Evolutionary conservation across 352 stramenopile genomes (phyloP).

Genomic region (Pythium aristosporum): DNA sequence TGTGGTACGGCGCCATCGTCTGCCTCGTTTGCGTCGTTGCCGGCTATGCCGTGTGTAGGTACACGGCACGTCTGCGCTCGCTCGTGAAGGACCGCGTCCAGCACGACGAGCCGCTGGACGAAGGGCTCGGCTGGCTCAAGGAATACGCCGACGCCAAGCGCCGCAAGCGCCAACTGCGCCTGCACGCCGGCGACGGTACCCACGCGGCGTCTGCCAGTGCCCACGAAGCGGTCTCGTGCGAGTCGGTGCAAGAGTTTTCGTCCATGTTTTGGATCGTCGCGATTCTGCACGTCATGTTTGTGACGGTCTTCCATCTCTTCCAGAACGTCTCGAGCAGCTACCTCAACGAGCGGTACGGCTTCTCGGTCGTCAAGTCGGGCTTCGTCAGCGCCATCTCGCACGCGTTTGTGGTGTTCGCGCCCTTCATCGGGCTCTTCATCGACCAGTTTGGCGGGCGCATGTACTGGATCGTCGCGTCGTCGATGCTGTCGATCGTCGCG

Average conservation of each 20-base stretch:
- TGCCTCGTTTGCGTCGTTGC: conserved; percentile 57
- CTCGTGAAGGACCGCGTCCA: conserved; percentile 66
- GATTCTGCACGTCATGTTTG: conserved; percentile 85
- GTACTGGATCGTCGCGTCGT: conserved; percentile 71
- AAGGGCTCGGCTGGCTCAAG: conserved; percentile 62
- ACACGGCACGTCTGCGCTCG: conserved; percentile 58
- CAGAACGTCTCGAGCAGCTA: conserved; percentile 89
- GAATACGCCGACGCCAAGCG: conserved; percentile 72
- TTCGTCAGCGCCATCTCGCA: conserved; percentile 78
- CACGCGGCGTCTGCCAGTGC: not conserved
- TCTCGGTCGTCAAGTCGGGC: conserved; percentile 83
- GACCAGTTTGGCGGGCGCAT: conserved; percentile 88
- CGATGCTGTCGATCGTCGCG: conserved; percentile 68
- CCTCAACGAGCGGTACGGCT: conserved; percentile 84
- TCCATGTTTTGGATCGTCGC: conserved; percentile 87
- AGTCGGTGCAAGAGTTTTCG: conserved; percentile 72
- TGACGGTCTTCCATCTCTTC: conserved; percentile 92
- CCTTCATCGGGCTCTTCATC: conserved; percentile 86
- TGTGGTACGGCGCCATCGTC: conserved; percentile 76
- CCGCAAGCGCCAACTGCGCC: conserved; percentile 39
- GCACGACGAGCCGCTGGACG: conserved; percentile 52
- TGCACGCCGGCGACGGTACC: conserved; percentile 12
- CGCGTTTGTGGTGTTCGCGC: conserved; percentile 82
- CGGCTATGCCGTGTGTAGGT: conserved; percentile 53
- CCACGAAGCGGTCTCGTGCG: conserved; percentile 43